Base-by-base conservation (phyloP, 2,329 filamentous ascomycete species). In the Chrysoporthe cubensis region DNA sequence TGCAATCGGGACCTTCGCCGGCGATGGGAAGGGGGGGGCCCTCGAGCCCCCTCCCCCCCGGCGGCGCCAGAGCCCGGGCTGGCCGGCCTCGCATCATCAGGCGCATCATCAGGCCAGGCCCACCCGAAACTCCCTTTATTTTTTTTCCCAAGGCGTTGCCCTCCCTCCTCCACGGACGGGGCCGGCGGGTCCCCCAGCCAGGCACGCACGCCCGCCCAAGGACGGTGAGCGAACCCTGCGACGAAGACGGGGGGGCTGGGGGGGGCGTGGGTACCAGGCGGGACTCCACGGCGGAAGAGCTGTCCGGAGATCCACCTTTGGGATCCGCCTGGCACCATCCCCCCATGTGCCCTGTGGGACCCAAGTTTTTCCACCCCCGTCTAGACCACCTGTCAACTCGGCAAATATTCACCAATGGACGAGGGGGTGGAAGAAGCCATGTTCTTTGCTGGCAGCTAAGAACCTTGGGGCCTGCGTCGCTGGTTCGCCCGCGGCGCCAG, bases 381-480 rank as follows among this genome's bases (percentile, higher is more conserved):
- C 60, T 61, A 42, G 50, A 65, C 59, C 66, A 69, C 67, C 67
- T 69, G 67, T 67, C 67, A 69, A 5, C 42, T 61, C 67, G 67
- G 67, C 65, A 64, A 62, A 64, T 67, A 57, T 67, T 66, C 62
- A 54, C 61, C 61, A 62, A 62, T 67, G 58, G 58, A 64, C 61
- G 1, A 34, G 3, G 34, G 16, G 9, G 37, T 4, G 14, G 40
- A 46, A 16, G 9, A 60, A 62, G 64, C 67, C 57, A 50, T 56
- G 56, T 69, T 69, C 54, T 50, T 59, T 43, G 46, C 13, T 26
- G 63, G 34, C 32, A 40, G 1, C 54, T 57, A 5, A 57, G 54
- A 57, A 32, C 54, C 54, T 1, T 3, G 48, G 21, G 13, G 21
- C 14, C 14, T 32, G 42, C n/a, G 46, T 48, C 9, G 16, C 11